phyloP scores from a whole-genome alignment of 768 basidiomycete genomes.

The Leccinum broughii region DNA sequence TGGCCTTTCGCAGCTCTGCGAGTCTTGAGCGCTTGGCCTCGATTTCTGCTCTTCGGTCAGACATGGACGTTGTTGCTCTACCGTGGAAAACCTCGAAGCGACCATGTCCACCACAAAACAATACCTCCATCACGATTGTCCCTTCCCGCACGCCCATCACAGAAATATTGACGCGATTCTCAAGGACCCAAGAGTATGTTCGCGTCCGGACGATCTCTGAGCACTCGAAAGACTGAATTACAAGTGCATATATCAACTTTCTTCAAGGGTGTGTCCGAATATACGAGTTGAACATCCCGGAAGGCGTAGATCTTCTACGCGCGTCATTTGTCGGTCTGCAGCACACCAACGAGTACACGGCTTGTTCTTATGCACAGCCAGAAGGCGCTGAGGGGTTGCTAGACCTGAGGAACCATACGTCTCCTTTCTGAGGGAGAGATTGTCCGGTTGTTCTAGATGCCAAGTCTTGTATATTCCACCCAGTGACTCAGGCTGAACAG shows the following conservation, averaged over 20 bases:
- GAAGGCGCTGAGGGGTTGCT: slow-evolving; percentile 53
- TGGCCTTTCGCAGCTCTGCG: slow-evolving; percentile 76
- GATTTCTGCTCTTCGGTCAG: slow-evolving; percentile 81
- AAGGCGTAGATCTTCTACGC: slow-evolving; percentile 25
- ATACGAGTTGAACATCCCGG: slow-evolving; percentile 34
- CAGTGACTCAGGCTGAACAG: slow-evolving; percentile 32
- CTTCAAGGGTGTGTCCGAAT: slow-evolving; percentile 40
- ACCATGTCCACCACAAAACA: slow-evolving; percentile 5
- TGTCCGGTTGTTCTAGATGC: slow-evolving; percentile 32
- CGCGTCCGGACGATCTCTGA: slow-evolving; percentile 46
- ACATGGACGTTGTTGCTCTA: slow-evolving; percentile 36
- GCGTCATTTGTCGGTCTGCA: slow-evolving; percentile 29
- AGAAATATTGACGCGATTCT: slow-evolving; percentile 53
- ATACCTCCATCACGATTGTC: slow-evolving; percentile 12
- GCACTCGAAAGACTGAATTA: slow-evolving; percentile 73
- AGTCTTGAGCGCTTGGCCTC: slow-evolving; percentile 89
- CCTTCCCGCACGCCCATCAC: slow-evolving; percentile 30
- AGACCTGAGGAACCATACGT: slow-evolving; percentile 32
- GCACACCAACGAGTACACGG: slow-evolving; percentile 24
- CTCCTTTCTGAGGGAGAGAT: slow-evolving; percentile 24
- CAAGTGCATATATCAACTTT: slow-evolving; percentile 79
- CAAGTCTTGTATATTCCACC: neutral
- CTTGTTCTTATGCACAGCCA: slow-evolving; percentile 34
- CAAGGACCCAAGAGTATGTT: slow-evolving; percentile 56
- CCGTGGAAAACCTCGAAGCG: slow-evolving; percentile 14